These are phyloP conservation scores for Paratinospora sagittata DNA, from an alignment of 164 flowering plant species.

Conservation along the genomic window DNA sequence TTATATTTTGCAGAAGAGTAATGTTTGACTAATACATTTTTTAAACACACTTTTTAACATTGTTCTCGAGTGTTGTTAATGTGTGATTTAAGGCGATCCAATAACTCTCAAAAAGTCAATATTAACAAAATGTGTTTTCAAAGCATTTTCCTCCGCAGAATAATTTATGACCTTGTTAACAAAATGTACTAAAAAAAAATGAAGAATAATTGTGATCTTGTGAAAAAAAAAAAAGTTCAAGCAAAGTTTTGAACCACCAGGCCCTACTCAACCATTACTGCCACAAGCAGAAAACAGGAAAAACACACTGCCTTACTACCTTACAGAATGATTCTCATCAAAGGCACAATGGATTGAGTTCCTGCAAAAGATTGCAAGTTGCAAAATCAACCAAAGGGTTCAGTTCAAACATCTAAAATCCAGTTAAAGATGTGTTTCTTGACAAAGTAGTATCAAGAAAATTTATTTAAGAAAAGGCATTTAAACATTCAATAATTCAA, in stretches of 20 bases:
- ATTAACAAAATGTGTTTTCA: too few species aligned
- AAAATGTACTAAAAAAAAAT: too few species aligned
- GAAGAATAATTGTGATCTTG: too few species aligned
- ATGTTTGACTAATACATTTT: too few species aligned
- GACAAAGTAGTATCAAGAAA: not conserved
- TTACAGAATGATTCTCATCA: not conserved
- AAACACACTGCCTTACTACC: not conserved
- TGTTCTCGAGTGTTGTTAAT: too few species aligned
- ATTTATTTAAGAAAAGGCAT: not conserved
- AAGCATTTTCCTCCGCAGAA: too few species aligned
- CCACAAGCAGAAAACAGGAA: not conserved
- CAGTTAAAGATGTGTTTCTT: not conserved
- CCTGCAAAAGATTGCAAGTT: not conserved
- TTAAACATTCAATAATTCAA: not conserved
- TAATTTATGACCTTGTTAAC: too few species aligned
- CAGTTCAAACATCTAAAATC: not conserved
- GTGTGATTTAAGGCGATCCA: too few species aligned
- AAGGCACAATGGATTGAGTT: not conserved
- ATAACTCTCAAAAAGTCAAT: too few species aligned
- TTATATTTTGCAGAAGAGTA: too few species aligned
- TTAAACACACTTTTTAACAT: too few species aligned
- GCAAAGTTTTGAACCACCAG: not conserved
- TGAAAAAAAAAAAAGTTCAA: too few species aligned
- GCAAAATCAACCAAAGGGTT: not conserved
- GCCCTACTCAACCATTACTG: not conserved